Conservation (phyloP, 257 asterid genomes). For the Solanum dulcamara region DNA sequence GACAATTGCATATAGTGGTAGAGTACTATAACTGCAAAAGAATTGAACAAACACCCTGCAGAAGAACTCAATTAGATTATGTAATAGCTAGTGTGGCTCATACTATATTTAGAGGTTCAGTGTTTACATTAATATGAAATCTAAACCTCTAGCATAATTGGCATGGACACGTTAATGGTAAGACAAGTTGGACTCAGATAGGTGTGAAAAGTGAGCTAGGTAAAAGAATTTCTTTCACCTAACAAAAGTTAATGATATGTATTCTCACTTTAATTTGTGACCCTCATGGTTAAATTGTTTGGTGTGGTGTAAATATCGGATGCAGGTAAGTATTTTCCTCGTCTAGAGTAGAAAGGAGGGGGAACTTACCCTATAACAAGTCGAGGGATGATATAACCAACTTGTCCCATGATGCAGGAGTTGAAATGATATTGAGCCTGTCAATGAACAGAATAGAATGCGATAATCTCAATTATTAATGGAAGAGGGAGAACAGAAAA, state of each 20-base stretch:
- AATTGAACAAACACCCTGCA: constrained; percentile 58
- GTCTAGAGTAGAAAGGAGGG: not conserved
- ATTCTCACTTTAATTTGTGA: not conserved
- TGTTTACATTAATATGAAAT: not conserved
- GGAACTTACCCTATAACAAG: constrained; percentile 46
- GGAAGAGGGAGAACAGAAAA: not conserved
- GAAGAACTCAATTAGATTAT: not conserved
- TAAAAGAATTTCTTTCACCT: no score
- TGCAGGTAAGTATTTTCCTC: not conserved
- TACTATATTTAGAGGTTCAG: not conserved
- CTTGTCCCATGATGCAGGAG: constrained; percentile 70
- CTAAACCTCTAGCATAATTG: not conserved
- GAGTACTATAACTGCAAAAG: constrained; percentile 73
- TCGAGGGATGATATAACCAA: constrained; percentile 34
- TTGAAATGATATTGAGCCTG: constrained; percentile 41
- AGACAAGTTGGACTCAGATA: not conserved
- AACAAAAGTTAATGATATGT: no score
- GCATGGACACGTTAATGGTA: not conserved
- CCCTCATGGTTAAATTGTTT: not conserved
- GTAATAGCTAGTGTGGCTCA: not conserved
- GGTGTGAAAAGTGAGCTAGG: not conserved
- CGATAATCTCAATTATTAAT: not conserved
- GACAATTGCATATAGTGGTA: constrained; percentile 69
- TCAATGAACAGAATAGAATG: not conserved
- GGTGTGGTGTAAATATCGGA: not conserved